Conservation (phyloP, 2,329 filamentous ascomycete genomes). For the Drechslerella dactyloides region DNA sequence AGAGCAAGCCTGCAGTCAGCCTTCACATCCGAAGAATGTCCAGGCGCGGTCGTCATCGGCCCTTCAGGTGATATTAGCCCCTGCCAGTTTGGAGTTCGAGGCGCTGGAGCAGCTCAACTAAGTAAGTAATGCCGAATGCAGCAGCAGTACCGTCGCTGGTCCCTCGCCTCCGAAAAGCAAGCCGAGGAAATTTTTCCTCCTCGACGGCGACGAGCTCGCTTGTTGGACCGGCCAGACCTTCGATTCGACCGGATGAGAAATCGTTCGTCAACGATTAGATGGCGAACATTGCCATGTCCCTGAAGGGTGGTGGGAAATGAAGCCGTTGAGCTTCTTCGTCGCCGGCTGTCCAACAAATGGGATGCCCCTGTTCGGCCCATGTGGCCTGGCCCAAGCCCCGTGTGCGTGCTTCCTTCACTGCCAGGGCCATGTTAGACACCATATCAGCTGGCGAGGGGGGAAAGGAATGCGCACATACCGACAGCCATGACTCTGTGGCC, state of each 20-base stretch:
- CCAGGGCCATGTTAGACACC: conserved; percentile 2
- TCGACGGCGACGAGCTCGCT: neutral
- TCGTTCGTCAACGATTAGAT: no score
- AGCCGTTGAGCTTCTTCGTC: conserved; percentile 9
- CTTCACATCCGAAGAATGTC: conserved; percentile 1
- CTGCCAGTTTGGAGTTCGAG: neutral
- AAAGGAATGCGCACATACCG: neutral
- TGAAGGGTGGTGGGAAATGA: conserved; percentile 6
- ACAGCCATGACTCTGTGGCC: no score
- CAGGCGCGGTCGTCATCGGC: neutral
- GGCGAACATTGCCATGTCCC: neutral
- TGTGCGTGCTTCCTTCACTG: conserved; percentile 7
- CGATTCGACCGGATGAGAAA: neutral
- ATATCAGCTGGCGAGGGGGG: neutral
- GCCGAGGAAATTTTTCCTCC: neutral
- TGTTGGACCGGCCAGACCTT: neutral
- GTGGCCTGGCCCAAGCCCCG: conserved; percentile 17
- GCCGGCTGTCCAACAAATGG: conserved; percentile 36
- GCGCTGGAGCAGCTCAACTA: conserved; percentile 1
- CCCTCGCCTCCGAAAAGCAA: neutral
- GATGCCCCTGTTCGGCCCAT: conserved; percentile 39
- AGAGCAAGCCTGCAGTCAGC: neutral
- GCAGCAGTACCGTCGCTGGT: neutral
- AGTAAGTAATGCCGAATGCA: neutral
- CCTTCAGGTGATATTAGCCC: conserved; percentile 1